A percentile compares a stretch with the other conserved stretches of the same genome.
phyloP scores from a whole-genome alignment of 2,329 filamentous ascomycete species.

The Talaromyces sp. region DNA sequence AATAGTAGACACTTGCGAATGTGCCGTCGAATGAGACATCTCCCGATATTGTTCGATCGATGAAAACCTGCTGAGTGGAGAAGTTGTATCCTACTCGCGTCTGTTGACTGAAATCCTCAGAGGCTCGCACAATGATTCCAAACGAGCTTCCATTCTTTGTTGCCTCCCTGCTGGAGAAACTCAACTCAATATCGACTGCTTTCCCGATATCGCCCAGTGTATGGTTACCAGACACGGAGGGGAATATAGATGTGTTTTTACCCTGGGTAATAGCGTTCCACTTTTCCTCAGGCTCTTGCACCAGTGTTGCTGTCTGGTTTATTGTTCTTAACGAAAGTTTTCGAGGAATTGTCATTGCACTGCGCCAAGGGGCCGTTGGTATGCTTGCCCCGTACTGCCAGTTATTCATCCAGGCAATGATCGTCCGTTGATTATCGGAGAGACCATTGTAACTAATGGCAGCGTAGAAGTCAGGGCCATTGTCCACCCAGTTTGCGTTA shows the following conservation, averaged over 20 bases:
- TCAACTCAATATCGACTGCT: slow-evolving; percentile 16
- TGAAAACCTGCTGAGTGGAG: slow-evolving; percentile 15
- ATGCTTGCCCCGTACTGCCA: slow-evolving; percentile 22
- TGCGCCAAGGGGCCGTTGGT: slow-evolving; percentile 22
- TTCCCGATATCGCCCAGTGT: slow-evolving; percentile 15
- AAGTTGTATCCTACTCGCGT: slow-evolving; percentile 26
- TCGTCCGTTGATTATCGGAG: slow-evolving; percentile 12
- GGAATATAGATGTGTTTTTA: not conserved
- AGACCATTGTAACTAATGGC: slow-evolving; percentile 19
- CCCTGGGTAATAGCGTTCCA: not conserved
- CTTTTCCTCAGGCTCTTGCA: not conserved
- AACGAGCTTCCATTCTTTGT: slow-evolving; percentile 10
- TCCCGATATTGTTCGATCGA: slow-evolving; percentile 20
- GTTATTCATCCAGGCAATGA: slow-evolving; percentile 26
- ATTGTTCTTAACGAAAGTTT: slow-evolving; percentile 17
- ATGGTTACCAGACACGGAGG: slow-evolving; percentile 11
- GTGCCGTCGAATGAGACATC: slow-evolving; percentile 19
- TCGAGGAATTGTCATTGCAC: slow-evolving; percentile 21
- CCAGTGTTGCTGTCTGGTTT: slow-evolving; percentile 4
- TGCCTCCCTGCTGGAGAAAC: slow-evolving; percentile 13
- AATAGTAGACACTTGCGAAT: slow-evolving; percentile 17
- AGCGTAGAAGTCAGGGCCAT: slow-evolving; percentile 26
- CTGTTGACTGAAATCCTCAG: slow-evolving; percentile 15
- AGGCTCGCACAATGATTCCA: slow-evolving; percentile 17
- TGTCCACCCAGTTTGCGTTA: slow-evolving; percentile 24